phyloP scores from a whole-genome alignment of 768 basidiomycete genomes.

The Rhodocollybia butyracea region DNA sequence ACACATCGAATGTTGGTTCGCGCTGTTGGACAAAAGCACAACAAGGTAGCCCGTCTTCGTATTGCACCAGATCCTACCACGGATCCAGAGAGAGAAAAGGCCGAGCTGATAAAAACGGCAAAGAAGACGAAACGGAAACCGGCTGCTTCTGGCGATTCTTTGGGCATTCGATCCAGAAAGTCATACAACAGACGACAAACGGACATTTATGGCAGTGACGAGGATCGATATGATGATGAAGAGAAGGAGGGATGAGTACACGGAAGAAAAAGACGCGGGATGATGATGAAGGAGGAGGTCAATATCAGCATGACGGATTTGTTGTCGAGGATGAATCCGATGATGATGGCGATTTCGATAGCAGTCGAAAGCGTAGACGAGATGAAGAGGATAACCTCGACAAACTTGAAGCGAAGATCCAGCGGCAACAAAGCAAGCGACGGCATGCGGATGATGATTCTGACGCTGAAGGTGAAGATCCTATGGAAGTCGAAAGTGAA shows the following conservation, averaged over 20 bases:
- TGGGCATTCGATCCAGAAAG: conserved; percentile 35
- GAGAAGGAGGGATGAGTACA: conserved; percentile 33
- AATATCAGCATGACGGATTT: conserved; percentile 85
- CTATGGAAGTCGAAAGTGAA: conserved; percentile 76
- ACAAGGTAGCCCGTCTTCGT: conserved; percentile 72
- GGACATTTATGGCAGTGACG: conserved; percentile 63
- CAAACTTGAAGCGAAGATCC: conserved; percentile 64
- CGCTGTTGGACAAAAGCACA: conserved; percentile 83
- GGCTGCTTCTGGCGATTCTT: conserved; percentile 46
- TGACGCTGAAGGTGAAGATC: conserved; percentile 36
- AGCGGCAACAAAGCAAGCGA: conserved; percentile 30
- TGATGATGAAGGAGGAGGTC: conserved; percentile 53
- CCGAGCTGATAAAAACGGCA: conserved; percentile 61
- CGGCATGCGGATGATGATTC: conserved; percentile 26
- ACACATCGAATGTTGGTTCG: conserved; percentile 87
- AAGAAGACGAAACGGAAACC: conserved; percentile 61
- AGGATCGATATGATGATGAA: conserved; percentile 53
- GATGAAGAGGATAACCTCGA: conserved; percentile 60
- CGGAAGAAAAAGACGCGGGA: conserved; percentile 45
- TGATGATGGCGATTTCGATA: conserved; percentile 51
- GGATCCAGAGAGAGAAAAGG: conserved; percentile 73
- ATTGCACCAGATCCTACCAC: conserved; percentile 76
- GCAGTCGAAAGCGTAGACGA: conserved; percentile 35
- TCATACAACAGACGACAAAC: not conserved
- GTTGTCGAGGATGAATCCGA: conserved; percentile 77